Percentiles rank a stretch among this genome's conserved stretches.
These are phyloP conservation scores for Monilinia laxa DNA, from an alignment of 2,329 filamentous ascomycete species.

Conservation along the genomic window DNA sequence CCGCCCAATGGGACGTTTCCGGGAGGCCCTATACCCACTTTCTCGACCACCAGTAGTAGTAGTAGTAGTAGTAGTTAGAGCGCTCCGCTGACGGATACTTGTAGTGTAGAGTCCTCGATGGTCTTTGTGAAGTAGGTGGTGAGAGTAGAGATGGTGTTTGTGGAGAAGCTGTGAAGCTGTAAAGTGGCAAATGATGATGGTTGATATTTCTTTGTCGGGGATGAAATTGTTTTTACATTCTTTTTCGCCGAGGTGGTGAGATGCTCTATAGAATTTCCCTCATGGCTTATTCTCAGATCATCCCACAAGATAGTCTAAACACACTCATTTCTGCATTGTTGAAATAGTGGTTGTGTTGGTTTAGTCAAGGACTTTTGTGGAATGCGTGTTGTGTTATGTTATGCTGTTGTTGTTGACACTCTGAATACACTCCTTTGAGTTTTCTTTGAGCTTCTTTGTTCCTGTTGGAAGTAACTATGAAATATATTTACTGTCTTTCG, in stretches of 20 bases:
- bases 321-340: background rate
- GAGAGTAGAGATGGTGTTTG: background rate
- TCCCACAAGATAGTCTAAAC: background rate
- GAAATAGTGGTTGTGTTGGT: background rate
- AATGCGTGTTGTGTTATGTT: too few relatives aligned
- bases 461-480: background rate
- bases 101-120: background rate
- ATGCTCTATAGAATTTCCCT: too few relatives aligned
- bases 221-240: background rate
- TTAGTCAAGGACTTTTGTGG: background rate
- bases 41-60: too few relatives aligned
- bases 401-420: background rate
- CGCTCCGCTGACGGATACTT: background rate
- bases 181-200: too few relatives aligned
- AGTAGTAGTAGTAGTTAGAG: background rate
- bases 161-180: too few relatives aligned
- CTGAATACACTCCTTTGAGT: background rate
- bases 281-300: background rate
- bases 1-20: constrained; percentile 3
- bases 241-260: too few relatives aligned
- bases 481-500: background rate
- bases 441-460: background rate
- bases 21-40: background rate
- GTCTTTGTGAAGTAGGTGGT: background rate
- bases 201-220: background rate